Conservation (phyloP, 306 rosid species). For the Myrica gale region DNA sequence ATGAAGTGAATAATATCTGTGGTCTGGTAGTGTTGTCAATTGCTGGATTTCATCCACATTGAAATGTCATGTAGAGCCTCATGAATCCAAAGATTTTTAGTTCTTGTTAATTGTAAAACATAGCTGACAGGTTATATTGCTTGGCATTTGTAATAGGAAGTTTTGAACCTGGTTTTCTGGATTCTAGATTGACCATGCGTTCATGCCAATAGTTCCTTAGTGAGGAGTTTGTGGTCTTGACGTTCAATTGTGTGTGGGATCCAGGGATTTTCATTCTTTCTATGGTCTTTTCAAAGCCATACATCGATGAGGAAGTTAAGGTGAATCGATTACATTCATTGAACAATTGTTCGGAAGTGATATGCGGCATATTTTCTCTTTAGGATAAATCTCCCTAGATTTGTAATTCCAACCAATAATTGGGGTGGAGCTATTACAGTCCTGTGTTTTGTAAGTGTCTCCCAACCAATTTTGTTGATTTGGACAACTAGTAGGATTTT, state of each 20-base stretch:
- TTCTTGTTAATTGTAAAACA: neutral
- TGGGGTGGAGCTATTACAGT: neutral
- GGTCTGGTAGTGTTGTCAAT: neutral
- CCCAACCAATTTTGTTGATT: neutral
- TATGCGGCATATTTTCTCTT: neutral
- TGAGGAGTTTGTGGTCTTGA: neutral
- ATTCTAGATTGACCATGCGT: no score
- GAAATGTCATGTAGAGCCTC: neutral
- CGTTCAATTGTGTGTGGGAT: neutral
- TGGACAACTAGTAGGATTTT: neutral
- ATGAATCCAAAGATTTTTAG: neutral
- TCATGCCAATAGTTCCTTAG: neutral
- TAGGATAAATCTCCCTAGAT: neutral
- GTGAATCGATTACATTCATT: neutral
- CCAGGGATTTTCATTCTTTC: neutral
- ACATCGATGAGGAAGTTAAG: neutral
- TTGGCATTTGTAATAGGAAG: neutral
- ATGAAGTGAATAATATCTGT: constrained; percentile 1
- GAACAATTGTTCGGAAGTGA: neutral
- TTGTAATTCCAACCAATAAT: neutral
- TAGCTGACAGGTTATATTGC: neutral
- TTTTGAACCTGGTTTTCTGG: no score
- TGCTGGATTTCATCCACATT: neutral
- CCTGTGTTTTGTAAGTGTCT: neutral
- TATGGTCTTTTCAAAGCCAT: neutral